phyloP scores from a whole-genome alignment of 140 eudicot genomes.

The Flaveria floridana region DNA sequence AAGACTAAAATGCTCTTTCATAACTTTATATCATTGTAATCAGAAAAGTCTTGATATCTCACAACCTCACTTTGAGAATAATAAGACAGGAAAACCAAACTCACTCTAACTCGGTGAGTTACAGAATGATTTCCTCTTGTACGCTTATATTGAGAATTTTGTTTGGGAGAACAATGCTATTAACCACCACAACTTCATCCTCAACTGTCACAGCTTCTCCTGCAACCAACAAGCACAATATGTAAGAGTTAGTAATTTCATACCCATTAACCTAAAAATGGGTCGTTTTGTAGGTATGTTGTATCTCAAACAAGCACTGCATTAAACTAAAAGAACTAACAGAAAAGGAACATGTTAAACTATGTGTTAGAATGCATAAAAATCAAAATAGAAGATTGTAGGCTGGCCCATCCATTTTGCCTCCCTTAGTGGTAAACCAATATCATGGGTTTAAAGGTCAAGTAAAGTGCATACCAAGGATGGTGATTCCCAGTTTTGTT shows the following conservation, averaged over 20 bases:
- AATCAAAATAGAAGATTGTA: neutral
- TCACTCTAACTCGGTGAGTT: neutral
- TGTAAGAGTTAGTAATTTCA: neutral
- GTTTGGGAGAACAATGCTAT: constrained; percentile 86
- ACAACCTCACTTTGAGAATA: neutral
- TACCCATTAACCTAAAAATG: neutral
- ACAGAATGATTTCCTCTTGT: constrained; percentile 78
- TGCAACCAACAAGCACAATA: constrained; percentile 32
- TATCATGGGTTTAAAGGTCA: neutral
- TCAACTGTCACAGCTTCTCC: constrained; percentile 92
- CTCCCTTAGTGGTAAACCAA: neutral
- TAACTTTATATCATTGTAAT: neutral
- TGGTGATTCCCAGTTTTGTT: constrained; percentile 82
- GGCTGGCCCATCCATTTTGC: neutral
- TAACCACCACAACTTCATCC: constrained; percentile 87
- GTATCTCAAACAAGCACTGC: neutral
- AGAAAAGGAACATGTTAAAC: neutral
- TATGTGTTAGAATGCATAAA: neutral
- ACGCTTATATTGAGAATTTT: constrained; percentile 79
- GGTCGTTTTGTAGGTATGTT: neutral
- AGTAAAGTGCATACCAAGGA: constrained; percentile 56
- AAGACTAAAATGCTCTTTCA: neutral
- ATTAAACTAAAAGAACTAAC: neutral
- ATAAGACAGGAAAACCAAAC: constrained; percentile 3
- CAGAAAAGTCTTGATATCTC: constrained; percentile 1